Percentiles rank a stretch among this genome's conserved stretches.
phyloP scores from a whole-genome alignment of 2,329 filamentous ascomycete species.

The Aspergillus pseudoviridinutans region DNA sequence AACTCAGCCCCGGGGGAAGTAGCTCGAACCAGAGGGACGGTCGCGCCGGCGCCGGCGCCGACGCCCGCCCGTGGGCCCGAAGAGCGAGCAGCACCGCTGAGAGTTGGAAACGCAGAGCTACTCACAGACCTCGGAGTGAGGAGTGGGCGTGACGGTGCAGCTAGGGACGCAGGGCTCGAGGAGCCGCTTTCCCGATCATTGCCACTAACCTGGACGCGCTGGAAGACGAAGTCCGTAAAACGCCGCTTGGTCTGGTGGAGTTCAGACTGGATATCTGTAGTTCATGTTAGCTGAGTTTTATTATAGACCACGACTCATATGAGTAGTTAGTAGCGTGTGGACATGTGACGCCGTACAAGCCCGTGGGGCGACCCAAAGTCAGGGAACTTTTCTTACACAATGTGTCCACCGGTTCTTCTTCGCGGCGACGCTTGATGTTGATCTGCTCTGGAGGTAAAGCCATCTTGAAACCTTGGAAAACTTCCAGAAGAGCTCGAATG shows the following conservation, averaged over 20 bases:
- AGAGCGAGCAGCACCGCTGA: neutral
- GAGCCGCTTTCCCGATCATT: constrained; percentile 12
- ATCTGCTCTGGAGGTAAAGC: constrained; percentile 48
- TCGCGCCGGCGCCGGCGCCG: constrained; percentile 13
- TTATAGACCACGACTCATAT: neutral
- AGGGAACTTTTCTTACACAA: constrained; percentile 38
- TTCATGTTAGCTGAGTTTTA: constrained; percentile 6
- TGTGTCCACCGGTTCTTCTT: constrained; percentile 54
- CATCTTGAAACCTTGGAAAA: constrained; percentile 27
- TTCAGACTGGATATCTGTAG: constrained; percentile 43
- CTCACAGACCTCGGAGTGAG: constrained; percentile 35
- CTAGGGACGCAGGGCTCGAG: constrained; percentile 11
- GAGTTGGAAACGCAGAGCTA: constrained; percentile 18
- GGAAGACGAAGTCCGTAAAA: constrained; percentile 48
- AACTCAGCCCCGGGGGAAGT: constrained; percentile 42
- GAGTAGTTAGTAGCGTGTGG: neutral
- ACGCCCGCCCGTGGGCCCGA: constrained; percentile 4
- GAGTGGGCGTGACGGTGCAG: constrained; percentile 22
- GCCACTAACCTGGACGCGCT: constrained; percentile 33
- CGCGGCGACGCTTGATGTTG: constrained; percentile 54
- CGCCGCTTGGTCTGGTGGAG: constrained; percentile 44
- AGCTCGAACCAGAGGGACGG: constrained; percentile 39
- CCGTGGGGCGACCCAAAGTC: constrained; percentile 8
- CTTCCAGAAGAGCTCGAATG: neutral
- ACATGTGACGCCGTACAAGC: neutral